These are phyloP conservation scores for Monilinia fructicola DNA, from an alignment of 2,329 filamentous ascomycete genomes.

Conservation along the genomic window DNA sequence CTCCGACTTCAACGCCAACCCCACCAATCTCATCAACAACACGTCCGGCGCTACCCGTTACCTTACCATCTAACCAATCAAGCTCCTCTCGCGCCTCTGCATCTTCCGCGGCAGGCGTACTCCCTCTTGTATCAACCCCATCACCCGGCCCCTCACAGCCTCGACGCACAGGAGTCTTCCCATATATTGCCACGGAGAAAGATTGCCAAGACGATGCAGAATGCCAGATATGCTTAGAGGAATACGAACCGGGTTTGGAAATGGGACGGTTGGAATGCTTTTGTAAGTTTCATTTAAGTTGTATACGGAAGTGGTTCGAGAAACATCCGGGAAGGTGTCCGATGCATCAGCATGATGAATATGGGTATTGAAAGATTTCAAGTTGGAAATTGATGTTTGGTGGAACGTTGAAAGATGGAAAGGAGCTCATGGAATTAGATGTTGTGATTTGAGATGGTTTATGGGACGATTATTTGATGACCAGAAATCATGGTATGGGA, in stretches of 20 bases:
- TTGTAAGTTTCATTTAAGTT: slow-evolving; percentile 61
- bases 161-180: slow-evolving; percentile 61
- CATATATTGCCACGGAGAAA: slow-evolving; percentile 64
- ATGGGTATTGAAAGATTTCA: slow-evolving; percentile 17
- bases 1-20: slow-evolving; percentile 22
- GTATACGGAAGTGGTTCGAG: slow-evolving; percentile 63
- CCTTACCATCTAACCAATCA: slow-evolving; percentile 30
- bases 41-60: slow-evolving; percentile 18
- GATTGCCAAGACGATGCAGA: slow-evolving; percentile 67
- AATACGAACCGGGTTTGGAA: slow-evolving; percentile 59
- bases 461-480: background rate
- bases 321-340: slow-evolving; percentile 63
- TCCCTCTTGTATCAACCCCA: slow-evolving; percentile 28
- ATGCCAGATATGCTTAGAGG: slow-evolving; percentile 67
- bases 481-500: background rate
- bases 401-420: background rate
- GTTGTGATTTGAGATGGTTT: slow-evolving; percentile 52
- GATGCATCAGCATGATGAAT: slow-evolving; percentile 56
- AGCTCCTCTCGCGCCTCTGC: slow-evolving; percentile 31
- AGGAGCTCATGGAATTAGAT: slow-evolving; percentile 54
- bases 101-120: slow-evolving; percentile 30
- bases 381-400: background rate
- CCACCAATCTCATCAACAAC: slow-evolving; percentile 25
- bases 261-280: slow-evolving; percentile 69
- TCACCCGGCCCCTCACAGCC: slow-evolving; percentile 11